Evolutionary conservation across 2,329 filamentous ascomycete genomes (phyloP).

Genomic region (Botrytis elliptica): DNA sequence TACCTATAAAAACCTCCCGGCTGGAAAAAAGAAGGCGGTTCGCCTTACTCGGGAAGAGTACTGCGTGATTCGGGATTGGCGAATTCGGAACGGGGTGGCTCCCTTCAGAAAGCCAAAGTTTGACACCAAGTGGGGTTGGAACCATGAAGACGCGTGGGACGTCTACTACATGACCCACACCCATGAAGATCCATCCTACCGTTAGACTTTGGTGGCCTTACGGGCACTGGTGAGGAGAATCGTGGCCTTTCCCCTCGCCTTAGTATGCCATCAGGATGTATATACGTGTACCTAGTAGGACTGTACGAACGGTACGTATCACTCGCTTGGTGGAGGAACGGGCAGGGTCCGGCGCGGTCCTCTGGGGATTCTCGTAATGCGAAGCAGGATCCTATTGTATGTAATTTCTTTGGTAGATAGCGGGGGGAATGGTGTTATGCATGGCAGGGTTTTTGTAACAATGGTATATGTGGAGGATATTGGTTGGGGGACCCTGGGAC

Average conservation of each 20-base stretch:
- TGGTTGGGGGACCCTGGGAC: background rate
- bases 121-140: background rate
- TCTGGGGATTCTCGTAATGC: background rate
- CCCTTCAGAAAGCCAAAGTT: background rate
- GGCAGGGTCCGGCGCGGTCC: background rate
- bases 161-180: background rate
- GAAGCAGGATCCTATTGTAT: background rate
- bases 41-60: background rate
- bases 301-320: background rate
- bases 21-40: background rate
- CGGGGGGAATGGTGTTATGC: background rate
- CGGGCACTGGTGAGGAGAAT: background rate
- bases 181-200: background rate
- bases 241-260: background rate
- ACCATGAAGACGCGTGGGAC: background rate
- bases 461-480: background rate
- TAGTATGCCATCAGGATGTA: background rate
- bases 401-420: background rate
- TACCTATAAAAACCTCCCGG: background rate
- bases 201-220: background rate
- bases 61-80: background rate
- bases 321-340: background rate
- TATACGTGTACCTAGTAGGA: background rate
- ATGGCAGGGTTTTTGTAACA: background rate
- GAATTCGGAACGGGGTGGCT: background rate